phyloP scores from a whole-genome alignment of 208 protist genomes.

The Crithidia fasciculata region DNA sequence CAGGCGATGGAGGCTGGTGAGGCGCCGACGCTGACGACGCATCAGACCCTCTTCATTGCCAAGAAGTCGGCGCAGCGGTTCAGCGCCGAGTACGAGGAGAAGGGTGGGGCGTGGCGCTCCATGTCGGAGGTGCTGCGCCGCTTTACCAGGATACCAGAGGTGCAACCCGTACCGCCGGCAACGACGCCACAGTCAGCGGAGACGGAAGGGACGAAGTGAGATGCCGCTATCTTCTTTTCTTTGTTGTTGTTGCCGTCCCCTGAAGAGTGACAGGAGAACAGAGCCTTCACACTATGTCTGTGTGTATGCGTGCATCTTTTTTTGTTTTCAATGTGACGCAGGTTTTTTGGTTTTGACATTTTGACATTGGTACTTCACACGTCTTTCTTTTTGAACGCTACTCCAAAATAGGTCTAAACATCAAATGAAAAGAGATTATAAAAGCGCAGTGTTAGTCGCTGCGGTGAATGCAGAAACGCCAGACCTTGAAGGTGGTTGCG shows the following conservation, averaged over 20 bases:
- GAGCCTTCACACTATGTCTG: too few species aligned
- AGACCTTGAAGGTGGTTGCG: too few species aligned
- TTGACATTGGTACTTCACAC: too few species aligned
- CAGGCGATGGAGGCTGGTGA: constrained; percentile 15
- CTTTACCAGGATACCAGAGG: neutral
- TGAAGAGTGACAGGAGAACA: too few species aligned
- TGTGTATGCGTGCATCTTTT: neutral
- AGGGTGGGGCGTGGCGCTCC: constrained; percentile 39
- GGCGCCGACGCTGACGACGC: constrained; percentile 37
- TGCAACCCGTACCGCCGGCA: neutral
- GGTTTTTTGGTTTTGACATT: neutral
- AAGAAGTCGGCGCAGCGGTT: constrained; percentile 72
- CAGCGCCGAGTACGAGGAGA: constrained; percentile 54
- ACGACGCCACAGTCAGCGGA: neutral
- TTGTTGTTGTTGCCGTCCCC: too few species aligned
- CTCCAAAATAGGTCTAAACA: too few species aligned
- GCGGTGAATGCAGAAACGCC: too few species aligned
- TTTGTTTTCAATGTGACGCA: neutral
- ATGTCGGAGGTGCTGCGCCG: constrained; percentile 25
- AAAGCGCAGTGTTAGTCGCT: too few species aligned
- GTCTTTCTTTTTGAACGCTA: too few species aligned
- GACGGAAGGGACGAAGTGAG: neutral
- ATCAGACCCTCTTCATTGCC: constrained; percentile 49
- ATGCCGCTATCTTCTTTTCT: neutral
- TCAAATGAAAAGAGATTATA: too few species aligned